Evolutionary conservation across 148 eudicot species (phyloP).

Genomic region (Fagopyrum tataricum): DNA sequence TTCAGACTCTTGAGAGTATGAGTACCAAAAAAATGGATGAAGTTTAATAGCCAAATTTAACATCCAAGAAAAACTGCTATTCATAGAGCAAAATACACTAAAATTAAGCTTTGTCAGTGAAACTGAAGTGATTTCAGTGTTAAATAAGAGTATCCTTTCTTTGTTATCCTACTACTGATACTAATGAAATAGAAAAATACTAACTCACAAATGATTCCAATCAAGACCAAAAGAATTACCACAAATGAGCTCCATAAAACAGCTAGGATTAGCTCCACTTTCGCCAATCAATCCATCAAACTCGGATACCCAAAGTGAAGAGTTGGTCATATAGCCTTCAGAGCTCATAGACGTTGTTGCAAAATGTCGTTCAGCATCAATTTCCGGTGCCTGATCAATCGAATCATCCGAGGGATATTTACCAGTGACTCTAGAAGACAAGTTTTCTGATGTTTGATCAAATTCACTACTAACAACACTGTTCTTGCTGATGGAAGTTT

Average conservation of each 20-base stretch:
- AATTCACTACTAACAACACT: background rate
- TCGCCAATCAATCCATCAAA: background rate
- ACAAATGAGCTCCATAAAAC: slow-evolving; percentile 4
- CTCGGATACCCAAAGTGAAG: slow-evolving; percentile 8
- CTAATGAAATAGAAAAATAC: too few relatives aligned
- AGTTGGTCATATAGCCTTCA: background rate
- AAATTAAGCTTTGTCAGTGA: too few relatives aligned
- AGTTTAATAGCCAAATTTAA: too few relatives aligned
- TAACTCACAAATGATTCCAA: background rate
- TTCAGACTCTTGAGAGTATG: too few relatives aligned
- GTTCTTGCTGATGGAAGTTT: background rate
- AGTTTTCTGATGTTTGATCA: background rate
- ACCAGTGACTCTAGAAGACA: background rate
- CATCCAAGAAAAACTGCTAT: too few relatives aligned
- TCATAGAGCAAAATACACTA: too few relatives aligned
- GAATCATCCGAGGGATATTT: background rate
- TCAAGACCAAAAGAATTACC: slow-evolving; percentile 1
- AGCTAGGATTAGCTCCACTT: background rate
- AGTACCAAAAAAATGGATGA: too few relatives aligned
- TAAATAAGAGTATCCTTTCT: too few relatives aligned
- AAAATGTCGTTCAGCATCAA: background rate
- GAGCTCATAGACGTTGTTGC: background rate
- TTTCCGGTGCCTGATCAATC: background rate
- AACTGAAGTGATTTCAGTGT: too few relatives aligned
- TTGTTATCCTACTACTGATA: too few relatives aligned